phyloP scores from a whole-genome alignment of 2,329 filamentous ascomycete genomes.

The Aspergillus oerlinghausenensis region DNA sequence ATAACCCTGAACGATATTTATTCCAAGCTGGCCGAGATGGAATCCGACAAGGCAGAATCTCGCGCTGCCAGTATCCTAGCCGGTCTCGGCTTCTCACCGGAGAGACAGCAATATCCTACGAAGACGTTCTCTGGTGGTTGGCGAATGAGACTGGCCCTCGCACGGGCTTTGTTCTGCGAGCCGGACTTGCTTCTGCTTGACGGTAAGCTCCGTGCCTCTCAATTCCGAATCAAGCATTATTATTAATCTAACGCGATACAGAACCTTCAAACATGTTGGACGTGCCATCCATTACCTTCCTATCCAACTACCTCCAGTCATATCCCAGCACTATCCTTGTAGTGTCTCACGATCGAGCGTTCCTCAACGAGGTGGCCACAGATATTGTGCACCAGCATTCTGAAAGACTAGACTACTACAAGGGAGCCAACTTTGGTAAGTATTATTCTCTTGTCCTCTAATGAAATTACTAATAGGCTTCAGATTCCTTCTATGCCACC shows the following conservation, averaged over 20 bases:
- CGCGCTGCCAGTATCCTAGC: conserved; percentile 93
- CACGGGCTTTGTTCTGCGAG: conserved; percentile 94
- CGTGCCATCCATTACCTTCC: conserved; percentile 97
- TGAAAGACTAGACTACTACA: conserved; percentile 96
- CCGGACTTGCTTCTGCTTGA: conserved; percentile 93
- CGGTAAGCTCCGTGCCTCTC: conserved; percentile 33
- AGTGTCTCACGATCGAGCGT: conserved; percentile 97
- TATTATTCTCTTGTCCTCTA: conserved; percentile 6
- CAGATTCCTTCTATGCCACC: conserved; percentile 90
- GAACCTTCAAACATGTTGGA: conserved; percentile 99
- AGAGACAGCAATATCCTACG: conserved; percentile 86
- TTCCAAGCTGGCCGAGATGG: conserved; percentile 91
- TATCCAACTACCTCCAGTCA: conserved; percentile 87
- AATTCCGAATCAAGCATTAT: not conserved
- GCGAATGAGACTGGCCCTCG: conserved; percentile 95
- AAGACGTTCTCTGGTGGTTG: conserved; percentile 99
- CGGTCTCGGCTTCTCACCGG: conserved; percentile 91
- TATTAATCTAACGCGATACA: conserved; percentile 23
- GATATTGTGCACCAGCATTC: conserved; percentile 99
- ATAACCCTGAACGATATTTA: conserved; percentile 88
- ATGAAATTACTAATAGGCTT: conserved; percentile 15
- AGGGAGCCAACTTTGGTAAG: conserved; percentile 79
- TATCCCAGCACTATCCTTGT: conserved; percentile 95
- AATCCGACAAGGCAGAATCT: conserved; percentile 96
- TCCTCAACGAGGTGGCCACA: conserved; percentile 98